Evolutionary conservation across 2,329 filamentous ascomycete genomes (phyloP), one percentile per base, ranked within the genome.

Genomic region (Apiospora koreana): DNA sequence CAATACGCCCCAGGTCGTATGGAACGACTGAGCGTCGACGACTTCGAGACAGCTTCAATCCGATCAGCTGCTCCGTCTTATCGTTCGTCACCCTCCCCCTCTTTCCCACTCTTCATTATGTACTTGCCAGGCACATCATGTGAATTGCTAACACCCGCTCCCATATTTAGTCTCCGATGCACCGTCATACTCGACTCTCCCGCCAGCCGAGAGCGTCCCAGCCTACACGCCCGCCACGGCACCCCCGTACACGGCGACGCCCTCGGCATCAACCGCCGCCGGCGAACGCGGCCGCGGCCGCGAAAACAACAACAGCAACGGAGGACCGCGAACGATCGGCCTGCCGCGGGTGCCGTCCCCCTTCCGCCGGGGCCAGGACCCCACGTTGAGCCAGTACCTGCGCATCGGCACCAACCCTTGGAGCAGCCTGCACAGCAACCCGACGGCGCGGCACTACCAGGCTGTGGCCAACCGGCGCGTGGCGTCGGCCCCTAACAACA

Each of bases 31-130:
- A 80, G 77, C 73, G 75, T 81, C 7, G 86, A 89, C 71, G 90
- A 92, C 77, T 89, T 91, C 71, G 91, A 93, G 75, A 91, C 90
- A 28, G 86, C 88, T 8, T 93, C 91, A 12, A 87, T 93, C 72
- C 88, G 84, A 74, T 92, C 90, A 23, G 86, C 86, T 9, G 90
- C 90, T n/a, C 91, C 91, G 50, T 92, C 91, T 12, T 92, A 92
- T 78, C 83, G 88, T 90, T 38, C 25, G 68, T 70, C 14, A 9
- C 23, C 25, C 28, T n/a, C n/a, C 25, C 70, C 38, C 38, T 35
- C 35, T 4, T 35, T 35, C 42, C 48, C 38, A 16, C 38, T 23
- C 8, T 28, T 18, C 46, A 31, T 38, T 2, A 1, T 12, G 4
- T 38, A n/a, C 43, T 31, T 35, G 14, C 31, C 25, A 23, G 41